Evolutionary conservation across 306 rosid species (phyloP), one percentile per base, ranked within the genome.

Genomic region (Glycine latifolia): DNA sequence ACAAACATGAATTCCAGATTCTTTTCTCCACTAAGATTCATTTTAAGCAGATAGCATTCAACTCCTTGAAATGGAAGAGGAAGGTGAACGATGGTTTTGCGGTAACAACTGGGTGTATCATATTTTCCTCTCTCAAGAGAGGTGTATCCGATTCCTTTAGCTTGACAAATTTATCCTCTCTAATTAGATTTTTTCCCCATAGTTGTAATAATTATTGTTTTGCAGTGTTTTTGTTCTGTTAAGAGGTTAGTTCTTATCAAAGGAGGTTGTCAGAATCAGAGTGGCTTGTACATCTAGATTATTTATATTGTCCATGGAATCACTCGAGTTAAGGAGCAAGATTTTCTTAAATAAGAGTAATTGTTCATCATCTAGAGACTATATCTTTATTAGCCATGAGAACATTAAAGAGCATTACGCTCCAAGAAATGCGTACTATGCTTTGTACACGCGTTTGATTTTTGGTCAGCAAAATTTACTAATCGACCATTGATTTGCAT

Each of bases 211-310:
- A 33, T 70, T 26, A 63, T 39, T 26, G 70, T 26, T 79, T 75
- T 63, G 49, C 35, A 37, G 20, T 67, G 50, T 35, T 66, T 46
- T 16, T 31, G 61, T 12, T 77, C 20, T 76, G 59, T 50, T 43
- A 58, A 58, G 37, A 75, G 75, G 71, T 75, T 14, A 76, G 71
- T 80, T 79, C 69, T 69, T 44, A 80, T 63, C 39, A 20, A 71
- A 48, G 73, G 68, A 86, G 44, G 63, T 54, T 55, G 33, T 70
- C 69, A 44, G 62, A 20, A 60, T 43, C 31, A 79, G 13, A 69
- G 20, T 49, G 35, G 59, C 12, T 41, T 80, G 85, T 83, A 83
- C 53, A 49, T 76, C 49, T 49, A 62, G 58, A 50, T 52, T 80
- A 43, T 70, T 46, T 14, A 9, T 71, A 47, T 52, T 39, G 47